Conservation (phyloP, 2,329 filamentous ascomycete species). For the Trichoderma cornu-damae region DNA sequence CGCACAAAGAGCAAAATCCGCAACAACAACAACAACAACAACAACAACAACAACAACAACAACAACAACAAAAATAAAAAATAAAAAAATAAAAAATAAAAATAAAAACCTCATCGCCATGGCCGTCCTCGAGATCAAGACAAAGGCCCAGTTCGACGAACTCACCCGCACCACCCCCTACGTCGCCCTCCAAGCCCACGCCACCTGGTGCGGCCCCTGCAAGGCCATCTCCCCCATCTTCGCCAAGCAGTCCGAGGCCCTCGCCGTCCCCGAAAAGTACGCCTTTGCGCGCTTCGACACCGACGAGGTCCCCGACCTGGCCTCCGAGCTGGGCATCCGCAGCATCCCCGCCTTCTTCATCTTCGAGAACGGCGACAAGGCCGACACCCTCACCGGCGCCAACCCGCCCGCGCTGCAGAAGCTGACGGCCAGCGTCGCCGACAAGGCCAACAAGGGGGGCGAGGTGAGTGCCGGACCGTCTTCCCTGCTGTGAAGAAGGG, state of each 20-base stretch:
- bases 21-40: not conserved
- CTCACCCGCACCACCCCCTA: slow-evolving; percentile 46
- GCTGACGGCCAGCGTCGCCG: slow-evolving; percentile 25
- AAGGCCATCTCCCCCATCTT: slow-evolving; percentile 54
- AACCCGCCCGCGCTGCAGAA: slow-evolving; percentile 33
- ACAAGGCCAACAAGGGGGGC: slow-evolving; percentile 24
- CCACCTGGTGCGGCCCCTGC: slow-evolving; percentile 58
- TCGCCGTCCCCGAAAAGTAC: slow-evolving; percentile 37
- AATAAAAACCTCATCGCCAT: slow-evolving; percentile 16
- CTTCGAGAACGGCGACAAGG: slow-evolving; percentile 50
- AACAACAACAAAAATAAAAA: not conserved
- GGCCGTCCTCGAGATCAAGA: slow-evolving; percentile 35
- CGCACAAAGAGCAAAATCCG: not conserved
- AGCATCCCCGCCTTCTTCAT: slow-evolving; percentile 58
- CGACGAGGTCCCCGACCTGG: slow-evolving; percentile 48
- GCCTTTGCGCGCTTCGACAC: slow-evolving; percentile 57
- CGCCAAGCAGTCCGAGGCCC: slow-evolving; percentile 40
- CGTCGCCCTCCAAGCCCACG: slow-evolving; percentile 54
- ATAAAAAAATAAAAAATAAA: not conserved
- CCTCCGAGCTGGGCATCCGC: slow-evolving; percentile 45
- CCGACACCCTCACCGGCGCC: slow-evolving; percentile 40
- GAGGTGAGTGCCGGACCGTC: slow-evolving; percentile 17
- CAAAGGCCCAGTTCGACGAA: slow-evolving; percentile 43
- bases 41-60: not conserved
- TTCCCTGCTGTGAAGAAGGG: not conserved